Evolutionary conservation across 2,329 filamentous ascomycete species (phyloP), one percentile per base, ranked within the genome.

Genomic region (Remersonia thermophila): DNA sequence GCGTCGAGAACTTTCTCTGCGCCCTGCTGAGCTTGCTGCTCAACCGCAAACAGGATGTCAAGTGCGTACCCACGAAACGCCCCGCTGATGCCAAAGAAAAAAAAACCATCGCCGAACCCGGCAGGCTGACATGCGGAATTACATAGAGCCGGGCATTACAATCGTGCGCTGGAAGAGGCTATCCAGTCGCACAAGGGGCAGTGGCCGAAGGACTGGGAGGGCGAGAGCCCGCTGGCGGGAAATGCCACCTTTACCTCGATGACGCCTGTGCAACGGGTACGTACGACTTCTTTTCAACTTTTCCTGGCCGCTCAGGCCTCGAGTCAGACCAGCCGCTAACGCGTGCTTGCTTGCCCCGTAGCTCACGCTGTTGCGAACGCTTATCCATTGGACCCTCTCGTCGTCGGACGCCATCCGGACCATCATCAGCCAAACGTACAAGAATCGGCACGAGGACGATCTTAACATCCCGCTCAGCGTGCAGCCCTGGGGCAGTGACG

Each of bases 1-100:
- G 87, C 53, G 79, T 83, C 32, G 89, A 96, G 64, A 73, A 79
- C 48, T 76, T 98, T 40, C 68, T 98, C 17, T 98, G 93, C 66
- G 86, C 86, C 44, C 62, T 98, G 47, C 67, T 98, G 30, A 80
- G 83, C 23, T 67, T 98, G 50, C 74, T 95, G 37, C 69, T 98
- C 52, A 98, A 98, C 60, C 80, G 91, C 59, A 96, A 98, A 68
- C 94, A 98, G 58, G 87, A 94, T 62, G 83, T 96, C 56, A 94
- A 98, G 91, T 96, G 74, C 61, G 85, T 44, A 14, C n/a, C 14
- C 9, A 15, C 14, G 18, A 32, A 17, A 15, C n/a, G 9, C 26
- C 9, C 14, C 17, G 13, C 16, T n/a, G n/a, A n/a, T n/a, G n/a
- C n/a, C n/a, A n/a, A n/a, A n/a, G n/a, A n/a, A n/a, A n/a, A n/a